Evolutionary conservation across 768 basidiomycete genomes (phyloP).

Genomic region (Mycena polygramma): DNA sequence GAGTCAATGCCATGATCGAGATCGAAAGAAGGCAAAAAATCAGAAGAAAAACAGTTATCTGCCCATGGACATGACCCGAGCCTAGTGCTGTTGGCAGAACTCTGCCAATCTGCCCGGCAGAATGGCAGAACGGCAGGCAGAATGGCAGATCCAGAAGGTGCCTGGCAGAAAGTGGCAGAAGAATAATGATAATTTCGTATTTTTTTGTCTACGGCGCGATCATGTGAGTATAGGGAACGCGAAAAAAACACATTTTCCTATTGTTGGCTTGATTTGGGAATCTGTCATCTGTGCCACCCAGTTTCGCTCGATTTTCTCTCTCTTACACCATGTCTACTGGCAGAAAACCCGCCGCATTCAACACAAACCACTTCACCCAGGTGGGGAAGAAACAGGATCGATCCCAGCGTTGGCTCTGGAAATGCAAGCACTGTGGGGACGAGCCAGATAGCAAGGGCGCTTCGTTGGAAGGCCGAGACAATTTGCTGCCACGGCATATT

Average conservation of each 20-base stretch:
- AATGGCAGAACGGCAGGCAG: slow-evolving; percentile 5
- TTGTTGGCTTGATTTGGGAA: no score
- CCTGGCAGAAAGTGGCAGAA: background rate
- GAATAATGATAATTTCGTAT: background rate
- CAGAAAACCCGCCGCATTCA: background rate
- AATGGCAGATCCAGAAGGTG: background rate
- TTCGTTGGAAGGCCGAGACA: slow-evolving; percentile 1
- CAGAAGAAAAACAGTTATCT: no score
- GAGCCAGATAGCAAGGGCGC: background rate
- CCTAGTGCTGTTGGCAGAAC: slow-evolving; percentile 5
- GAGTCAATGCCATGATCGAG: no score
- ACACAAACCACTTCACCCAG: slow-evolving; percentile 4
- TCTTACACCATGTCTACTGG: background rate
- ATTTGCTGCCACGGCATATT: background rate
- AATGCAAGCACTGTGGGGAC: slow-evolving; percentile 9
- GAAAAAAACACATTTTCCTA: no score
- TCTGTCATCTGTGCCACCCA: no score
- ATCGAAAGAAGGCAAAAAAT: no score
- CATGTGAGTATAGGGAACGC: no score
- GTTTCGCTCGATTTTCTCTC: background rate
- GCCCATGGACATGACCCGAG: no score
- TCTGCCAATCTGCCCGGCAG: slow-evolving; percentile 2
- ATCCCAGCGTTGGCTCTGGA: background rate
- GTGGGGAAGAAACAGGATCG: background rate
- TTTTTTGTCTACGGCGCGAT: no score